These are phyloP conservation scores for Corchorus olitorius DNA, from an alignment of 345 rosid species.

Conservation along the genomic window DNA sequence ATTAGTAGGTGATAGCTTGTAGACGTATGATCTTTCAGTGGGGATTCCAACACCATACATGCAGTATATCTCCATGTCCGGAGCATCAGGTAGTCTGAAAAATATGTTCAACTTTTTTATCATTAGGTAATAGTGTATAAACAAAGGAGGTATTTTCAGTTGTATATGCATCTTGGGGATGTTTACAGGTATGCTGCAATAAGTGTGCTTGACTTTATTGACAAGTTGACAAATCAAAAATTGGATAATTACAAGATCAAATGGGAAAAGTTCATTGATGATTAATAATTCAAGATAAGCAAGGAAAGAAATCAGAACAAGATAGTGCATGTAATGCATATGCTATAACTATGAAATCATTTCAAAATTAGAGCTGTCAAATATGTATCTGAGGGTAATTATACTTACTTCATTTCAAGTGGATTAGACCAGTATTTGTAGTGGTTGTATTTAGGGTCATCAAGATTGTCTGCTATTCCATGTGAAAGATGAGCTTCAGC, in stretches of 20 bases:
- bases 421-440: conserved; percentile 85
- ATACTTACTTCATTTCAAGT: conserved; percentile 63
- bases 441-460: conserved; percentile 60
- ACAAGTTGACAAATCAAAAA: neutral
- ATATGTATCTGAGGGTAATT: neutral
- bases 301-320: neutral
- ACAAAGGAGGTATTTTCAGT: neutral
- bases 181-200: neutral
- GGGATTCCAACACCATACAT: conserved; percentile 74
- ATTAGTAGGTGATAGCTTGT: conserved; percentile 47
- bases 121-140: neutral
- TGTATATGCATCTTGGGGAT: neutral
- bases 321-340: neutral
- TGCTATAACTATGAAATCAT: neutral
- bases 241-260: neutral
- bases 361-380: neutral
- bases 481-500: conserved; percentile 75
- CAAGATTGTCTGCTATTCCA: conserved; percentile 68
- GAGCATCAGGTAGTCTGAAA: conserved; percentile 69
- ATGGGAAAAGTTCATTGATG: neutral
- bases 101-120: neutral
- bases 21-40: conserved; percentile 66
- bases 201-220: neutral
- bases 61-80: conserved; percentile 70
- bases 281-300: neutral